These are phyloP conservation scores for Lathyrus aphaca DNA, from an alignment of 306 rosid species.

Conservation along the genomic window DNA sequence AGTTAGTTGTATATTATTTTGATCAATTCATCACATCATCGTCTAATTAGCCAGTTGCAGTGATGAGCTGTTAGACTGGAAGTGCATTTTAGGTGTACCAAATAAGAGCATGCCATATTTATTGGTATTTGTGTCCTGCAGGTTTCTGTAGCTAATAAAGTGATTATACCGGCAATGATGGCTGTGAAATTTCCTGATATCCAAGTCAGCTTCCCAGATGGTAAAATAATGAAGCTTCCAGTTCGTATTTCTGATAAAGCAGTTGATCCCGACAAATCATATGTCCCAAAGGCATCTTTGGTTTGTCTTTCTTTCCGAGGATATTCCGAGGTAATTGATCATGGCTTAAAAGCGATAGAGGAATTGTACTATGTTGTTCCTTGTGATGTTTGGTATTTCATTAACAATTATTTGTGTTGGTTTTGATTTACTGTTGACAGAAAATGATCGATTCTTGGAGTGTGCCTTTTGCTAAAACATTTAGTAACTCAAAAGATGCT, in stretches of 20 bases:
- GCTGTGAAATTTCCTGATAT: constrained; percentile 80
- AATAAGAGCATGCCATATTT: constrained; percentile 30
- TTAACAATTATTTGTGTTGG: constrained; percentile 10
- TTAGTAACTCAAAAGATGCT: constrained; percentile 54
- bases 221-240: constrained; percentile 72
- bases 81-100: constrained; percentile 2
- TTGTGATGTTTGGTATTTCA: constrained; percentile 16
- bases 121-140: constrained; percentile 42
- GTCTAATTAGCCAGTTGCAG: neutral
- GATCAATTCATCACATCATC: neutral
- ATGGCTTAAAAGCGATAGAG: neutral
- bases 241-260: constrained; percentile 41
- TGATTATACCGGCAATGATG: constrained; percentile 64
- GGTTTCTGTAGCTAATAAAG: constrained; percentile 73
- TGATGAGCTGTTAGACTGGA: constrained; percentile 25
- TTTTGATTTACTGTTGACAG: constrained; percentile 48
- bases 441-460: constrained; percentile 84
- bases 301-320: constrained; percentile 85
- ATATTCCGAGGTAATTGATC: constrained; percentile 65
- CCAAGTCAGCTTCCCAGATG: constrained; percentile 63
- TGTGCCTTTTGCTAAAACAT: constrained; percentile 60
- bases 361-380: constrained; percentile 4
- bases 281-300: constrained; percentile 66
- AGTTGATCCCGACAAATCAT: constrained; percentile 44
- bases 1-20: constrained; percentile 13